Evolutionary conservation across 768 basidiomycete species (phyloP).

Genomic region (Russula olivacea): DNA sequence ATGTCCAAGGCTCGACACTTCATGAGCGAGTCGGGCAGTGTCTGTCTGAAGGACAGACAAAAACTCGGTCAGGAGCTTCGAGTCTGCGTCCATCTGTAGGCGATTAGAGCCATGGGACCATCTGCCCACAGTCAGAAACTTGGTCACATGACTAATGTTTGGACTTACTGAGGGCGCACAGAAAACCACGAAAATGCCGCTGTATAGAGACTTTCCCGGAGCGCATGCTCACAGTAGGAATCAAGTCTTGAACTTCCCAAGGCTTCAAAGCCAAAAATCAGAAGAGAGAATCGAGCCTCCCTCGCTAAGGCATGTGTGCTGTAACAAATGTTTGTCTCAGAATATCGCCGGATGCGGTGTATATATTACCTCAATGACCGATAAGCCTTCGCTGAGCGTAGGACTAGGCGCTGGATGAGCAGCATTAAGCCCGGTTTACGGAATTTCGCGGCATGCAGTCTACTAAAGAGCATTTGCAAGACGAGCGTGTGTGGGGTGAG

Average conservation of each 20-base stretch:
- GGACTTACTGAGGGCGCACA: constrained; percentile 80
- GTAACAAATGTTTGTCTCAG: background rate
- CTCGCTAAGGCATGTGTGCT: constrained; percentile 91
- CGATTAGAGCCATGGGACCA: constrained; percentile 97
- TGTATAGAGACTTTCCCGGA: constrained; percentile 71
- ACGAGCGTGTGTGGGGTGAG: constrained; percentile 80
- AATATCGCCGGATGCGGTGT: background rate
- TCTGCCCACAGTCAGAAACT: constrained; percentile 37
- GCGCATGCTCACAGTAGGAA: constrained; percentile 64
- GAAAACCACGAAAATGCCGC: constrained; percentile 90
- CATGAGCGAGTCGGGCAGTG: constrained; percentile 49
- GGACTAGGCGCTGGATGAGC: constrained; percentile 75
- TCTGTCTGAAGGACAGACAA: constrained; percentile 71
- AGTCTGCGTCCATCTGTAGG: constrained; percentile 82
- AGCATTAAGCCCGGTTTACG: constrained; percentile 78
- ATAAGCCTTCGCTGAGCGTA: constrained; percentile 70
- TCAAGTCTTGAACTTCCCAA: constrained; percentile 86
- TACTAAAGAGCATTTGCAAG: constrained; percentile 83
- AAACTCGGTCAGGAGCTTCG: constrained; percentile 83
- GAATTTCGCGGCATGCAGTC: constrained; percentile 91
- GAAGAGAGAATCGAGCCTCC: constrained; percentile 83
- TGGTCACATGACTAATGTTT: background rate
- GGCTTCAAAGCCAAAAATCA: constrained; percentile 90
- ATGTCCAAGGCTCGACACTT: constrained; percentile 58
- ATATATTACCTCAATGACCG: constrained; percentile 61